These are phyloP conservation scores for Gossypium gossypioides DNA, from an alignment of 441 rosid genomes.

Conservation along the genomic window DNA sequence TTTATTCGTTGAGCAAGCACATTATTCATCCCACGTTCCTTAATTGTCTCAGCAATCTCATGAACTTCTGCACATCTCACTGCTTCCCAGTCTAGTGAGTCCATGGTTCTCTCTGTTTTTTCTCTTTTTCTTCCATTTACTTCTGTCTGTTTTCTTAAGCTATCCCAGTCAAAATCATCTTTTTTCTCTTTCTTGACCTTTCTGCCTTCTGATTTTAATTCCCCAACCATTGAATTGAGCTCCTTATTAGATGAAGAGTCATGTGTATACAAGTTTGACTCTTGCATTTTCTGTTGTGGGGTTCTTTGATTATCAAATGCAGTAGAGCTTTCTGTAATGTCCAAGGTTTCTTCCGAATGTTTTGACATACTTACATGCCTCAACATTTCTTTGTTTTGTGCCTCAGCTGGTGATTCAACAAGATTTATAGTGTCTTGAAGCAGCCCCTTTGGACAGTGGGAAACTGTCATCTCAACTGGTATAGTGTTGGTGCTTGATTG, in stretches of 20 bases:
- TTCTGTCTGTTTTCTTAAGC: slow-evolving; percentile 45
- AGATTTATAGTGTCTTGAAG: slow-evolving; percentile 20
- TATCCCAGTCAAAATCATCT: slow-evolving; percentile 49
- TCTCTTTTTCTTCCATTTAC: slow-evolving; percentile 29
- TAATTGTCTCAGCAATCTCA: slow-evolving; percentile 49
- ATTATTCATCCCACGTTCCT: slow-evolving; percentile 64
- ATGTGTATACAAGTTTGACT: slow-evolving; percentile 22
- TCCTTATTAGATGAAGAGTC: slow-evolving; percentile 22
- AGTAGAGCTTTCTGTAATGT: slow-evolving; percentile 32
- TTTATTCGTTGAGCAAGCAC: slow-evolving; percentile 61
- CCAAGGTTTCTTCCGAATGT: slow-evolving; percentile 26
- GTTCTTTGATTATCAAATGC: slow-evolving; percentile 24
- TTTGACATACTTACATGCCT: slow-evolving; percentile 11
- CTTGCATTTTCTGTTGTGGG: slow-evolving; percentile 25
- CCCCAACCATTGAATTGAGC: slow-evolving; percentile 20
- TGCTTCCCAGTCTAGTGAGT: slow-evolving; percentile 60
- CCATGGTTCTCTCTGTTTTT: slow-evolving; percentile 39
- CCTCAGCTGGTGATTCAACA: slow-evolving; percentile 19
- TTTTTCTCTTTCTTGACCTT: slow-evolving; percentile 35
- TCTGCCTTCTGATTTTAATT: slow-evolving; percentile 33
- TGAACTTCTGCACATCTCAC: slow-evolving; percentile 43
- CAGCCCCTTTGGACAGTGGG: slow-evolving; percentile 19
- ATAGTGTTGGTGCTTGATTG: slow-evolving; percentile 23
- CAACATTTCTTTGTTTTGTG: slow-evolving; percentile 24
- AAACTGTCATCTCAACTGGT: slow-evolving; percentile 19